Evolutionary conservation across 2,329 filamentous ascomycete species (phyloP).

Genomic region (Raffaelea ambrosiae): DNA sequence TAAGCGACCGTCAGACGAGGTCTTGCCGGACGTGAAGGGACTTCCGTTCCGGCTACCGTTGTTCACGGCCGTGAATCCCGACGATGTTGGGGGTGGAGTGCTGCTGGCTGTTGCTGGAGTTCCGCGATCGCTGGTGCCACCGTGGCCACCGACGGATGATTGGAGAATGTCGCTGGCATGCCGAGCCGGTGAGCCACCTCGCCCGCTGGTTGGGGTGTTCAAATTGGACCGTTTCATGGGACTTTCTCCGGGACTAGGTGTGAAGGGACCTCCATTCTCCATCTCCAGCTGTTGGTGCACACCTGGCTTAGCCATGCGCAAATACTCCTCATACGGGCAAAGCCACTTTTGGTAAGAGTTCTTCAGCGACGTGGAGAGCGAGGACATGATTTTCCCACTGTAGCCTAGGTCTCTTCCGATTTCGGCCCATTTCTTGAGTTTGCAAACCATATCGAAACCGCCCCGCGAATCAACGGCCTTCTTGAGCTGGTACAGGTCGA

Average conservation of each 20-base stretch:
- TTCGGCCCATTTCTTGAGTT: constrained; percentile 97
- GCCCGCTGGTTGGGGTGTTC: constrained; percentile 49
- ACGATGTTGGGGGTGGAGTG: constrained; percentile 38
- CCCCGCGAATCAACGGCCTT: constrained; percentile 93
- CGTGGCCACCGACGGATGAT: constrained; percentile 34
- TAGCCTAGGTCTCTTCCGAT: constrained; percentile 95
- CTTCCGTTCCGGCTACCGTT: constrained; percentile 54
- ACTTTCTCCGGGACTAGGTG: constrained; percentile 60
- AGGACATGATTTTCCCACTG: constrained; percentile 99
- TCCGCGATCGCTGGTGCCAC: constrained; percentile 38
- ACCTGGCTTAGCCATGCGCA: constrained; percentile 82
- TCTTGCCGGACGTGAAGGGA: constrained; percentile 54
- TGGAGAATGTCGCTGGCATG: constrained; percentile 47
- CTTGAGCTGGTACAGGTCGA: constrained; percentile 92
- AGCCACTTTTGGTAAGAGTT: constrained; percentile 98
- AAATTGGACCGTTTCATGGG: constrained; percentile 61
- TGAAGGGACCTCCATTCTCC: constrained; percentile 87
- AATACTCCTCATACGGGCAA: constrained; percentile 91
- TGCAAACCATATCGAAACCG: constrained; percentile 94
- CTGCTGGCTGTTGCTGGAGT: constrained; percentile 26
- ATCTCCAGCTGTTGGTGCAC: constrained; percentile 94
- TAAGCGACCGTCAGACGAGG: constrained; percentile 54
- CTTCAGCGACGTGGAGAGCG: constrained; percentile 91
- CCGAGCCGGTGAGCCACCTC: constrained; percentile 59
- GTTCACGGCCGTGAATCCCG: constrained; percentile 46